Conservation (phyloP, 768 basidiomycete genomes). For the Pseudohyphozyma bogoriensis region DNA sequence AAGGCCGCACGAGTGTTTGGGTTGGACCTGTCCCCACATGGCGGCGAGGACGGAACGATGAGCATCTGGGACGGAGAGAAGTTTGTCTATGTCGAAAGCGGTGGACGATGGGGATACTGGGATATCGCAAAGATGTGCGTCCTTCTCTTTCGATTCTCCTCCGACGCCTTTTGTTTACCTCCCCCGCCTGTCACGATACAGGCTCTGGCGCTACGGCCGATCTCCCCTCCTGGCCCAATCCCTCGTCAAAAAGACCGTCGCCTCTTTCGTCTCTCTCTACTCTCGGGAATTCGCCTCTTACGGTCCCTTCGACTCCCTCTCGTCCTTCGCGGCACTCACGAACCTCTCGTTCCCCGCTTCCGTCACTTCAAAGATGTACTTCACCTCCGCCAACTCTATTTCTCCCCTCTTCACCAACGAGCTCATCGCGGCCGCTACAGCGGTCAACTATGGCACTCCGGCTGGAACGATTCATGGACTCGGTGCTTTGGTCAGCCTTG, state of each 20-base stretch:
- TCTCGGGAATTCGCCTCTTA: slow-evolving; percentile 41
- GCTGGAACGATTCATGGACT: slow-evolving; percentile 64
- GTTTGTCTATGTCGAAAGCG: slow-evolving; percentile 45
- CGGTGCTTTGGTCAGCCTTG: slow-evolving; percentile 61
- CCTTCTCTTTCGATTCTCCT: not conserved
- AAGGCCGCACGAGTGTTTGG: slow-evolving; percentile 74
- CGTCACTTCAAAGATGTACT: slow-evolving; percentile 51
- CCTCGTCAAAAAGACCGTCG: slow-evolving; percentile 52
- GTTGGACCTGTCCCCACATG: slow-evolving; percentile 45
- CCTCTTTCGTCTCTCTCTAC: slow-evolving; percentile 52
- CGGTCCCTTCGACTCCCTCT: slow-evolving; percentile 53
- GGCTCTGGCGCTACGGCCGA: slow-evolving; percentile 23
- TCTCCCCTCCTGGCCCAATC: slow-evolving; percentile 15
- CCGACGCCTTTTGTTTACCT: not conserved
- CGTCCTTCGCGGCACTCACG: slow-evolving; percentile 46
- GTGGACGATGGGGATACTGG: slow-evolving; percentile 52
- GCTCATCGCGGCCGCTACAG: slow-evolving; percentile 65
- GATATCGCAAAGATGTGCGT: slow-evolving; percentile 52
- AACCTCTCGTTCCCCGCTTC: slow-evolving; percentile 40
- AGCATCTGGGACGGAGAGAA: slow-evolving; percentile 77
- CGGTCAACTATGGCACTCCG: slow-evolving; percentile 47
- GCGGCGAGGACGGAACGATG: slow-evolving; percentile 43
- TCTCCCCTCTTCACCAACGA: slow-evolving; percentile 55
- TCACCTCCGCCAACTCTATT: slow-evolving; percentile 50
- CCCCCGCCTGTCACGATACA: not conserved